These are phyloP conservation scores for Pythium coloratum DNA, from an alignment of 352 stramenopile genomes.

Conservation along the genomic window DNA sequence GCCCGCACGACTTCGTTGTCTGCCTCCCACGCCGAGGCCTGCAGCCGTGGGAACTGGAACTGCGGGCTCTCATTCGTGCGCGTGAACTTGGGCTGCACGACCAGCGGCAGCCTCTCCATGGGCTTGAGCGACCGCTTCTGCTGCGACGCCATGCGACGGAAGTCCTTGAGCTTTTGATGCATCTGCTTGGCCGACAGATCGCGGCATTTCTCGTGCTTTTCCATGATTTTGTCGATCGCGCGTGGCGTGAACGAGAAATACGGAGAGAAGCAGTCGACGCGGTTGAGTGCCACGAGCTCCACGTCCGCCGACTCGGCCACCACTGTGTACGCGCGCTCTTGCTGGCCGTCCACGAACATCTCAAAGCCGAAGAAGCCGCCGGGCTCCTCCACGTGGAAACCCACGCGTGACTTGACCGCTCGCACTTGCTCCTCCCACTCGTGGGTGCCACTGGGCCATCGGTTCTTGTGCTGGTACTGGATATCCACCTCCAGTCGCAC, in stretches of 20 bases:
- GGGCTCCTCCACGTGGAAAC: conserved; percentile 50
- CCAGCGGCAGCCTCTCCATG: conserved; percentile 34
- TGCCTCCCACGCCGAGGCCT: conserved; percentile 48
- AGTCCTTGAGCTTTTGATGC: conserved; percentile 55
- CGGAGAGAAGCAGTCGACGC: conserved; percentile 70
- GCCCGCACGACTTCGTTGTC: conserved; percentile 51
- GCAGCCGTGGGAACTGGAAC: conserved; percentile 61
- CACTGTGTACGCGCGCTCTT: conserved; percentile 51
- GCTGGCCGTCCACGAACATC: conserved; percentile 62
- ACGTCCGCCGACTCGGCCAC: conserved; percentile 53
- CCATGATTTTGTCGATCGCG: conserved; percentile 54
- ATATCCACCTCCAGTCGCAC: conserved; percentile 68
- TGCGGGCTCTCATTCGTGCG: conserved; percentile 46
- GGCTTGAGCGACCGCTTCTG: conserved; percentile 31
- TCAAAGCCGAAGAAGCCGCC: conserved; percentile 70
- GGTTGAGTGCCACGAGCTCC: conserved; percentile 64
- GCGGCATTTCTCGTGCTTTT: conserved; percentile 50
- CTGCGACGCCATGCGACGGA: conserved; percentile 29
- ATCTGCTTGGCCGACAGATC: conserved; percentile 46
- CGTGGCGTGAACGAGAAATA: conserved; percentile 72
- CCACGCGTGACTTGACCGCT: conserved; percentile 45
- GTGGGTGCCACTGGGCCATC: conserved; percentile 53
- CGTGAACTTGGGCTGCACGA: conserved; percentile 43
- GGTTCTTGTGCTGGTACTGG: conserved; percentile 65
- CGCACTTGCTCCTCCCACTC: conserved; percentile 60